Percentiles rank a stretch among this genome's conserved stretches.
phyloP scores from a whole-genome alignment of 1,284 basidiomycete species.

The Fomitopsis palustris region DNA sequence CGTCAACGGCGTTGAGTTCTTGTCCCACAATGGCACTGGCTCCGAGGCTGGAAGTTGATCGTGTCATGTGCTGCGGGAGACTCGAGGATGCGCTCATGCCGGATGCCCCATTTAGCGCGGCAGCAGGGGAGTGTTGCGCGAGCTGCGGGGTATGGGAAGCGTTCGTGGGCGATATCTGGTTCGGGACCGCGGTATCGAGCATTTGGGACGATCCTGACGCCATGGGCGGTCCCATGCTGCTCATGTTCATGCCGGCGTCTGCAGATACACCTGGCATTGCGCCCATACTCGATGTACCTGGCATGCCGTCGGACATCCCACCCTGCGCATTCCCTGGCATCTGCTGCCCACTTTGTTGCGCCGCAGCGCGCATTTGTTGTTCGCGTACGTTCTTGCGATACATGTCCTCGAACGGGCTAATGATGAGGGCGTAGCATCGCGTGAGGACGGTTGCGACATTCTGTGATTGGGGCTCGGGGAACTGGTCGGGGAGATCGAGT shows the following conservation, averaged over 20 bases:
- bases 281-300: conserved; percentile 21
- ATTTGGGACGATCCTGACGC: conserved; percentile 2
- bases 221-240: not conserved
- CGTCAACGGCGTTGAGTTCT: conserved; percentile 15
- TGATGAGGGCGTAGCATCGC: conserved; percentile 55
- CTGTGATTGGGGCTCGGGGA: conserved; percentile 39
- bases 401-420: conserved; percentile 66
- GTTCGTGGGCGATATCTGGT: conserved; percentile 6
- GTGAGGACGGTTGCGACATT: conserved; percentile 48
- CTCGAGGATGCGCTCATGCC: conserved; percentile 6
- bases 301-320: conserved; percentile 11
- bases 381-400: conserved; percentile 59
- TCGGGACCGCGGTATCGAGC: conserved; percentile 2
- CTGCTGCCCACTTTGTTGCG: conserved; percentile 28
- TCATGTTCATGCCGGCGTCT: conserved; percentile 10
- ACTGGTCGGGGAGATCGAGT: conserved; percentile 64
- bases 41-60: conserved; percentile 1
- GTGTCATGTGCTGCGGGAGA: not conserved
- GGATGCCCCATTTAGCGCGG: not conserved
- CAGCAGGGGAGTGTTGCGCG: conserved; percentile 1
- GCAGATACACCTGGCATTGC: conserved; percentile 24
- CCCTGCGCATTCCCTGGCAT: conserved; percentile 14
- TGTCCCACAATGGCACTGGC: not conserved
- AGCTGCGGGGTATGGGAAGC: conserved; percentile 16
- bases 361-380: conserved; percentile 43